Base-by-base conservation (phyloP, 768 basidiomycete species). In the Suillus weaverae region DNA sequence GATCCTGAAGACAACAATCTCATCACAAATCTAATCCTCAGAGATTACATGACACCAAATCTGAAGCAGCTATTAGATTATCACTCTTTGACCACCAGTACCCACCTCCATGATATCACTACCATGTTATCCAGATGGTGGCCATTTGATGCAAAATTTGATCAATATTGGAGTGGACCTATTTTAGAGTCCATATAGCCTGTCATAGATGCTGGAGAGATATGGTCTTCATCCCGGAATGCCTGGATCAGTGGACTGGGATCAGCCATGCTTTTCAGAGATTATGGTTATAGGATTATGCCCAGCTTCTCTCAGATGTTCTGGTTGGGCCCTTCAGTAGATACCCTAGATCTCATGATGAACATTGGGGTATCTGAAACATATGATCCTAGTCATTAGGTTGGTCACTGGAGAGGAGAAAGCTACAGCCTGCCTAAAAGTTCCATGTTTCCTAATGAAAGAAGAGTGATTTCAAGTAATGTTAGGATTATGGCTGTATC, bases 271-370 rank as follows among this genome's bases (percentile, higher is more conserved):
- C 59, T 48, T 0, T 69, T 66, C 39, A 9, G 46, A 8, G 63
- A 70, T 16, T 62, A 68, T 64, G 63, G 66, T 0, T 67, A 48
- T 22, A 18, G 59, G 4, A 32, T 65, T 4, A 18, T 33, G 18
- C 33, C 43, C 9, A 62, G 41, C 30, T 68, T 65, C 32, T 20
- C 10, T 9, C 64, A 67, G 13, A 67, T 67, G 62, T 69, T 68
- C 22, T 67, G 67, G 32, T 30, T 67, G 11, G 36, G 22, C 0
- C 18, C n/a, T 39, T 8, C 66, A 2, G n/a, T 51, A 5, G 20
- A 48, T 16, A 44, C 59, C 6, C 6, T 48, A 1, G 53, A 67
- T 9, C 61, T 63, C n/a, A 26, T 69, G 2, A 38, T 65, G 1
- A 2, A 8, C 0, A 30, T 65, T 0, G 66, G 66, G 0, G 11